Evolutionary conservation across 495 filamentous ascomycete genomes (phyloP).

Genomic region (Pyronema domesticum): DNA sequence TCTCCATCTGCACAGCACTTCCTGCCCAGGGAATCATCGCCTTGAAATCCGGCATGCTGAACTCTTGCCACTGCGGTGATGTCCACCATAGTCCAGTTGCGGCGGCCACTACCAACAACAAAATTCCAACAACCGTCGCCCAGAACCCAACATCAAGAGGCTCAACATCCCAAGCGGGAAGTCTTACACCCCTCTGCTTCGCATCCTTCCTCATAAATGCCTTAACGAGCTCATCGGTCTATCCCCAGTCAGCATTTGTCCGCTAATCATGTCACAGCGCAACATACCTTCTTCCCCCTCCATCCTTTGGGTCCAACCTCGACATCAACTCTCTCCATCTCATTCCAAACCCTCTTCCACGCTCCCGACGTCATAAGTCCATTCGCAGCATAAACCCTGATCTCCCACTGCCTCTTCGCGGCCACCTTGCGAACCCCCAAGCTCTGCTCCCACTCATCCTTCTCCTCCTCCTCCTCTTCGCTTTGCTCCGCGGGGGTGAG

Average conservation of each 20-base stretch:
- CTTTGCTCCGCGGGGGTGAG: conserved; percentile 31
- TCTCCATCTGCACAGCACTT: no score
- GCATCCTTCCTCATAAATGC: neutral
- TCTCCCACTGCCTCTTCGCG: conserved; percentile 47
- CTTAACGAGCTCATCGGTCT: neutral
- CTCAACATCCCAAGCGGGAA: neutral
- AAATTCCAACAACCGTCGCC: neutral
- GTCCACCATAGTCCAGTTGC: neutral
- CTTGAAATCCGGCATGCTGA: no score
- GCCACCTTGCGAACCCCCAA: conserved; percentile 11
- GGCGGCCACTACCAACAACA: neutral
- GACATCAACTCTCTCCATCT: conserved; percentile 94
- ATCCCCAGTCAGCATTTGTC: neutral
- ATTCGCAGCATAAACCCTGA: conserved; percentile 84
- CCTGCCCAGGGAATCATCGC: no score
- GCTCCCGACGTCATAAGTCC: conserved; percentile 81
- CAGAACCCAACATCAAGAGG: neutral
- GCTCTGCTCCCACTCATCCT: conserved; percentile 21
- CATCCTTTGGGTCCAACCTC: conserved; percentile 55
- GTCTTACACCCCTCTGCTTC: neutral
- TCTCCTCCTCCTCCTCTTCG: conserved; percentile 33
- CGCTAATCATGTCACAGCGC: neutral
- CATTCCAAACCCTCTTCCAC: conserved; percentile 84
- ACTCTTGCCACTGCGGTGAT: no score
- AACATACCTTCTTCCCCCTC: neutral